A percentile compares a stretch with the other conserved stretches of the same genome.
Evolutionary conservation across 2,329 filamentous ascomycete species (phyloP).

Genomic region (Sphaerulina vaccinii): DNA sequence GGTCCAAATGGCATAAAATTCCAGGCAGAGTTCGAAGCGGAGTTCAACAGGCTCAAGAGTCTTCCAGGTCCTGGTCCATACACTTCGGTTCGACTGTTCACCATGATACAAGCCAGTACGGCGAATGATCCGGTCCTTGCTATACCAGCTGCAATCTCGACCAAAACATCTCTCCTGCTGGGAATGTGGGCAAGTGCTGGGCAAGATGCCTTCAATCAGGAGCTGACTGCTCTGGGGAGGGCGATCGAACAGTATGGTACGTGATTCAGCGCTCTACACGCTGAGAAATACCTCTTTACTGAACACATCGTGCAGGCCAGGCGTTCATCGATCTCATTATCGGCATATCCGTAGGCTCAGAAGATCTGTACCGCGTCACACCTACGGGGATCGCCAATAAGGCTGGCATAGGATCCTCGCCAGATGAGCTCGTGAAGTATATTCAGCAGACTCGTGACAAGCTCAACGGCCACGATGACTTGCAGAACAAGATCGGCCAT

Average conservation of each 20-base stretch:
- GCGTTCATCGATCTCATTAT: constrained; percentile 66
- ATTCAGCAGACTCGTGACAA: constrained; percentile 66
- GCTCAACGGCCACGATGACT: constrained; percentile 60
- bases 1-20: constrained; percentile 61
- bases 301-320: constrained; percentile 44
- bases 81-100: constrained; percentile 59
- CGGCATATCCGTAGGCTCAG: constrained; percentile 81
- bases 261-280: background rate
- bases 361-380: constrained; percentile 70
- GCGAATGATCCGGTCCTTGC: constrained; percentile 63
- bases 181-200: constrained; percentile 68
- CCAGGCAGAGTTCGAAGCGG: constrained; percentile 66
- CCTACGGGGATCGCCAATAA: constrained; percentile 63
- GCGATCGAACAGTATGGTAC: constrained; percentile 63
- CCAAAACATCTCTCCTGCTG: constrained; percentile 74
- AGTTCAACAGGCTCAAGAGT: constrained; percentile 65
- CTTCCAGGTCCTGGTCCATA: constrained; percentile 56
- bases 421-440: constrained; percentile 64
- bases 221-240: constrained; percentile 69
- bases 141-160: constrained; percentile 79
- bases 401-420: constrained; percentile 62
- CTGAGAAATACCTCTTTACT: background rate
- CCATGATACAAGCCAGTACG: constrained; percentile 58
- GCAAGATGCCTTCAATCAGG: constrained; percentile 61
- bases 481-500: constrained; percentile 67